phyloP scores from a whole-genome alignment of 164 flowering plant genomes.

The Platanus orientalis region DNA sequence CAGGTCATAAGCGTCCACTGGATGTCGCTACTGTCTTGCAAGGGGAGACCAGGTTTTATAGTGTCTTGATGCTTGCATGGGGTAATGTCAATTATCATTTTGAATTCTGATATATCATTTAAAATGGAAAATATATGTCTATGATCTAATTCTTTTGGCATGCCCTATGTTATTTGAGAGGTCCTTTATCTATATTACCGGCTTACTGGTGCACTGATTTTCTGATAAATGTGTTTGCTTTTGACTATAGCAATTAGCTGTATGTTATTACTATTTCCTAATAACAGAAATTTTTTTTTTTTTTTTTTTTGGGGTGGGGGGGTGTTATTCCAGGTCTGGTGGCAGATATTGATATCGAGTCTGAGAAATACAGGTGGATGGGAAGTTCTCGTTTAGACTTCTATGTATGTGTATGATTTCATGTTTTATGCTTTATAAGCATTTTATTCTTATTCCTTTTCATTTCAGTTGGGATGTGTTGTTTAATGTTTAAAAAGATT shows the following conservation, averaged over 20 bases:
- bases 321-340: slow-evolving; percentile 59
- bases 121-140: neutral
- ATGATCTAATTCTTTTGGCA: neutral
- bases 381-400: slow-evolving; percentile 92
- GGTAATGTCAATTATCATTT: slow-evolving; percentile 43
- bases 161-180: neutral
- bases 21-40: slow-evolving; percentile 88
- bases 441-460: neutral
- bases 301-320: neutral
- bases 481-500: too few species aligned
- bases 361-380: slow-evolving; percentile 98
- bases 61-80: slow-evolving; percentile 98
- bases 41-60: slow-evolving; percentile 66
- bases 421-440: neutral
- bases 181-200: neutral
- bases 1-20: slow-evolving; percentile 74
- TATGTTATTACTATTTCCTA: neutral
- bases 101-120: neutral
- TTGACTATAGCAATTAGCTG: neutral
- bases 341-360: slow-evolving; percentile 97
- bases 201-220: neutral
- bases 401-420: slow-evolving; percentile 53
- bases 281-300: neutral
- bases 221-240: neutral
- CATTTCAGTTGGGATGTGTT: neutral